Conservation (phyloP, 345 rosid species). For the Cardiospermum halicacabum region DNA sequence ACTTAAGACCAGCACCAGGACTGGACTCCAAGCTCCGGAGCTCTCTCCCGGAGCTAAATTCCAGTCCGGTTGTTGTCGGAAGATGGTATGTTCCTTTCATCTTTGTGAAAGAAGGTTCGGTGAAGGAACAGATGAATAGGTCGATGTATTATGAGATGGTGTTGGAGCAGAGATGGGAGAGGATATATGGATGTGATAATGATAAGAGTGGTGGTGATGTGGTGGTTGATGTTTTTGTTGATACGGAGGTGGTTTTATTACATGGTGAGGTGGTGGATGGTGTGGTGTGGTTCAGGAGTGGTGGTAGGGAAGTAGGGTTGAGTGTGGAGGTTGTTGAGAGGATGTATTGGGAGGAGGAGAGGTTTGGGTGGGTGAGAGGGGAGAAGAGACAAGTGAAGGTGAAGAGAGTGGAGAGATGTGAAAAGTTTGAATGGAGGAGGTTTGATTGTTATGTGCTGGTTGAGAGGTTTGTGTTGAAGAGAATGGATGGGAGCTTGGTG, state of each 20-base stretch:
- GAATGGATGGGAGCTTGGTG: slow-evolving; percentile 61
- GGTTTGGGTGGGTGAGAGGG: slow-evolving; percentile 36
- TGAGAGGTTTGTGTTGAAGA: slow-evolving; percentile 65
- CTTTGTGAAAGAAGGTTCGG: neutral
- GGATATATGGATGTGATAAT: neutral
- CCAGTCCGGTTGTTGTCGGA: neutral
- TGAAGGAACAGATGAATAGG: neutral
- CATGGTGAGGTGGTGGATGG: slow-evolving; percentile 15
- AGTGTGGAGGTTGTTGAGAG: slow-evolving; percentile 30
- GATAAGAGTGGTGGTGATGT: neutral
- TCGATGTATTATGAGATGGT: neutral
- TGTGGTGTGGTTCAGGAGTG: slow-evolving; percentile 25
- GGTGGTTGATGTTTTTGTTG: neutral
- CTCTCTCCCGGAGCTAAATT: slow-evolving; percentile 38
- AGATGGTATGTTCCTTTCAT: neutral
- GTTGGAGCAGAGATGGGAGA: neutral
- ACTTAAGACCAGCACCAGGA: slow-evolving; percentile 49
- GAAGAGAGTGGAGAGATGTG: slow-evolving; percentile 19
- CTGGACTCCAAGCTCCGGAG: slow-evolving; percentile 30
- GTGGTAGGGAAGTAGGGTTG: slow-evolving; percentile 23
- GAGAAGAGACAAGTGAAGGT: slow-evolving; percentile 17
- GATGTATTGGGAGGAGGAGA: slow-evolving; percentile 42
- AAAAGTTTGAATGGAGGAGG: slow-evolving; percentile 38
- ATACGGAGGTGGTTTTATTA: neutral
- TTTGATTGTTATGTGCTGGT: slow-evolving; percentile 54